These are phyloP conservation scores for Solanum appendiculatum DNA, from an alignment of 257 asterid genomes.

Conservation along the genomic window DNA sequence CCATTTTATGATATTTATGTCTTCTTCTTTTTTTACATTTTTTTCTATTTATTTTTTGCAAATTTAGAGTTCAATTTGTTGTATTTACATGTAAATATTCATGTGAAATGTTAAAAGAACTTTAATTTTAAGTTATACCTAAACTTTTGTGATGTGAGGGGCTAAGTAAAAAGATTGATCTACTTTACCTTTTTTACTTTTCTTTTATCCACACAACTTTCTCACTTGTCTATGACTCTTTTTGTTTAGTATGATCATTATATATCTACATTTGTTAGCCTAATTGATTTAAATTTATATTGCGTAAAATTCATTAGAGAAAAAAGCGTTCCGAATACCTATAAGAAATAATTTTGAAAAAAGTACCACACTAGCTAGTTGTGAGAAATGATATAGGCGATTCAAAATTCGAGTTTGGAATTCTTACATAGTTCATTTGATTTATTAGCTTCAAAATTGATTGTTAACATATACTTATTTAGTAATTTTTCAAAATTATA, in stretches of 20 bases:
- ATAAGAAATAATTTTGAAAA: not conserved
- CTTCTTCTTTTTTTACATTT: not conserved
- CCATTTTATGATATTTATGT: not conserved
- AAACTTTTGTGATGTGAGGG: not conserved
- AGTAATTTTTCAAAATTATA: not conserved
- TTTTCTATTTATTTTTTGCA: not conserved
- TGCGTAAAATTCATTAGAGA: not conserved
- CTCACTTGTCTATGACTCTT: not conserved
- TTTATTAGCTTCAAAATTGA: not conserved
- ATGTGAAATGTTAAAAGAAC: not conserved
- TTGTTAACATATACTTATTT: too few relatives aligned
- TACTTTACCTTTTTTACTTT: not conserved
- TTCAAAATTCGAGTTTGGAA: too few relatives aligned
- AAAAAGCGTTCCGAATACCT: not conserved
- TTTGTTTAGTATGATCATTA: not conserved
- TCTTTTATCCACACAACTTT: not conserved
- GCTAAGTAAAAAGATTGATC: not conserved
- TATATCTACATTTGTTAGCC: not conserved
- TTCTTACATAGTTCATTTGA: not conserved
- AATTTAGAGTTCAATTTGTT: not conserved
- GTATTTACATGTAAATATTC: slow-evolving; percentile 17
- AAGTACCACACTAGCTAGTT: not conserved
- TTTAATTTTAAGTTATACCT: not conserved
- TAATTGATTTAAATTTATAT: not conserved
- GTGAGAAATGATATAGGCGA: too few relatives aligned